These are phyloP conservation scores for Cyberlindnera bimundalis DNA, from an alignment of 805 yeast species.

Conservation along the genomic window DNA sequence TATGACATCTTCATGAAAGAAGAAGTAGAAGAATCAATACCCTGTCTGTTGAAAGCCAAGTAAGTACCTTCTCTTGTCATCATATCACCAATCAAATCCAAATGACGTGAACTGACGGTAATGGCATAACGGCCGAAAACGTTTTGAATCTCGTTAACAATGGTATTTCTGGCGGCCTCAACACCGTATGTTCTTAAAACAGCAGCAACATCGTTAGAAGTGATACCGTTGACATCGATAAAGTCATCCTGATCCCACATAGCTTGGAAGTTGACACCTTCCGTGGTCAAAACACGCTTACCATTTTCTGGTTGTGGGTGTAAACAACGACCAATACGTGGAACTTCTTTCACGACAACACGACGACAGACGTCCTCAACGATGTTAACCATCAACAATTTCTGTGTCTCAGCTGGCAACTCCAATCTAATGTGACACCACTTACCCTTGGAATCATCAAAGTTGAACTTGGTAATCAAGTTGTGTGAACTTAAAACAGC, in stretches of 20 bases:
- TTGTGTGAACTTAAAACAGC: conserved; percentile 73
- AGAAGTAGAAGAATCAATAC: conserved; percentile 93
- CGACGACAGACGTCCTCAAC: conserved; percentile 87
- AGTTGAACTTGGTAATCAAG: conserved; percentile 75
- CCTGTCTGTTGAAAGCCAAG: conserved; percentile 96
- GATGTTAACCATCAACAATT: conserved; percentile 94
- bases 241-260: conserved; percentile 98
- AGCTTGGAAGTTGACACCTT: conserved; percentile 95
- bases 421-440: conserved; percentile 93
- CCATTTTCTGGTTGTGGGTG: conserved; percentile 72
- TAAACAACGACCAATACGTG: conserved; percentile 88
- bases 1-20: conserved; percentile 98
- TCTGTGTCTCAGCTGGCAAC: conserved; percentile 81
- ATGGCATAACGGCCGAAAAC: conserved; percentile 97
- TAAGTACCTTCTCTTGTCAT: conserved; percentile 99
- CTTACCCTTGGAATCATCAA: conserved; percentile 82
- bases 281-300: conserved; percentile 81
- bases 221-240: conserved; percentile 82
- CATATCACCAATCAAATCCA: conserved; percentile 96
- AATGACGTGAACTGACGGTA: conserved; percentile 86
- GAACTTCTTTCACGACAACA: conserved; percentile 90
- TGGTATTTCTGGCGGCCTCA: conserved; percentile 97
- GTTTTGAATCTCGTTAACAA: conserved; percentile 91
- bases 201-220: conserved; percentile 90
- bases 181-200: conserved; percentile 93